Percentiles rank a stretch among this genome's conserved stretches.
phyloP scores from a whole-genome alignment of 208 protist genomes.

The Trichomonas tenax region DNA sequence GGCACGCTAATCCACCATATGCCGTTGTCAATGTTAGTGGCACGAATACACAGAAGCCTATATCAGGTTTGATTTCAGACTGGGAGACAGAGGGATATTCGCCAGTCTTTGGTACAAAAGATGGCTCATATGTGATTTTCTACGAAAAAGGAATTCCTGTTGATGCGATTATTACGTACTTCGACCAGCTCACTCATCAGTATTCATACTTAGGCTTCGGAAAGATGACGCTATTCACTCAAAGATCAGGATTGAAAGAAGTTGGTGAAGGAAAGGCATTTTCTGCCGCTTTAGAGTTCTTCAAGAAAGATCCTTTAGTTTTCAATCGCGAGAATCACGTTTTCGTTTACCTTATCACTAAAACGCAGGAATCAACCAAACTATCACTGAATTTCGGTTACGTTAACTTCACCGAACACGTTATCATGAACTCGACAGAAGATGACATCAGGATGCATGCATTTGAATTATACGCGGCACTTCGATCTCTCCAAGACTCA shows the following conservation, averaged over 20 bases:
- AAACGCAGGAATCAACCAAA: background rate
- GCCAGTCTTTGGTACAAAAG: background rate
- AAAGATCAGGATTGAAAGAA: background rate
- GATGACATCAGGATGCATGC: background rate
- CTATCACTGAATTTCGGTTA: background rate
- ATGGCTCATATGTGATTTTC: background rate
- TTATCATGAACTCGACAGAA: background rate
- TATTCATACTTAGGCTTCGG: background rate
- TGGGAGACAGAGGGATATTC: background rate
- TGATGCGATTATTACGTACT: background rate
- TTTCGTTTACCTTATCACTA: background rate
- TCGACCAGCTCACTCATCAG: background rate
- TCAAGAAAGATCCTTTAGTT: background rate
- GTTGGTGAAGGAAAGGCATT: background rate
- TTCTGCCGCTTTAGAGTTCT: background rate
- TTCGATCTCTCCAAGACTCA: background rate
- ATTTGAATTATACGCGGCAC: background rate
- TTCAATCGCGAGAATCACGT: background rate
- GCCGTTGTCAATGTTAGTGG: background rate
- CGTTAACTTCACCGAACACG: background rate
- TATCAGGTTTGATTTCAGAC: background rate
- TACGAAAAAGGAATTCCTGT: background rate
- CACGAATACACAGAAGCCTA: background rate
- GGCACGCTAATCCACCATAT: background rate
- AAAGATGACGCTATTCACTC: background rate